Base-by-base conservation (phyloP, 2,329 filamentous ascomycete genomes). In the Aspergillus pseudonomiae region DNA sequence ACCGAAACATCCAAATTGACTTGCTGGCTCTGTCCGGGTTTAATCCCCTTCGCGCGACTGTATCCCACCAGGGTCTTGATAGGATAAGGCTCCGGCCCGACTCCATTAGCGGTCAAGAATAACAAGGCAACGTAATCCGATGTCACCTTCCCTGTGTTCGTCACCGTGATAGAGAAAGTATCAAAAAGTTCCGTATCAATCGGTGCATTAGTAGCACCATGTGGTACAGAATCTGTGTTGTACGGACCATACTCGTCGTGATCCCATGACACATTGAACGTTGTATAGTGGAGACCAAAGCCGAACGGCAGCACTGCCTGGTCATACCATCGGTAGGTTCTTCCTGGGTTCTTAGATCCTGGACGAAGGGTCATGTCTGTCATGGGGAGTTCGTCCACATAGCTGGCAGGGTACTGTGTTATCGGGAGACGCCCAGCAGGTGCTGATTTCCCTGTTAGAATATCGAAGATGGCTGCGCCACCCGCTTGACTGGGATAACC, bases 311-410 rank as follows among this genome's bases (percentile, higher is more conserved):
- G 57, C 5, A 79, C 75, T 1, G 71, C 61, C 11, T 76, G 61
- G n/a, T 71, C 64, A 65, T 78, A 79, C 77, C 77, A 80, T 59
- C 74, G 73, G 65, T 80, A 80, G 7, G 78, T 80, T 16, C 77
- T 69, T 1, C 78, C 78, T 3, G 77, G 78, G 30, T 67, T 72
- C 28, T 28, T 32, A 16, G 50, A 12, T 6, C 65, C 73, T 0
- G 77, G 73, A 21, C 75, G 71, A 24, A 79, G 70, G 34, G 65
- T 68, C 71, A 77, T 75, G 65, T 80, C 77, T 16, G 70, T 71
- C 57, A 78, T 73, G 14, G 69, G 68, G 28, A 80, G 74, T 57
- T 78, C 66, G 12, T 76, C 71, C 16, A 73, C 83, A 78, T 67
- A 85, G 75, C 67, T 66, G n/a, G 68, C 71, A 11, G 74, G 72